Percentiles rank a stretch among this genome's conserved stretches.
phyloP scores from a whole-genome alignment of 139 green algal genomes.

The Chlorella sp. region DNA sequence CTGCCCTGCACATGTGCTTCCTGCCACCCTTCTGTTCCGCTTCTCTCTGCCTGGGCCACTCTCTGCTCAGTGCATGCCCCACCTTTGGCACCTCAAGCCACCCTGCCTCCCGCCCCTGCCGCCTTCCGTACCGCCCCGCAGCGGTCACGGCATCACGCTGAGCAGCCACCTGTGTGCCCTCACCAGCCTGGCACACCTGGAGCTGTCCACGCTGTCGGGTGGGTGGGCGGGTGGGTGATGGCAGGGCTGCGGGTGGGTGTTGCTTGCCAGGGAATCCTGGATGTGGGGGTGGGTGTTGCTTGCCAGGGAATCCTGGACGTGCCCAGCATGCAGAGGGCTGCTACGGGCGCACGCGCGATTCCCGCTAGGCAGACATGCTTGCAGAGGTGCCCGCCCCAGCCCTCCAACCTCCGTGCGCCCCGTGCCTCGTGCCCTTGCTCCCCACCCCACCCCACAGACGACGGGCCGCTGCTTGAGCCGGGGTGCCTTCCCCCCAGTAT shows the following conservation, averaged over 20 bases:
- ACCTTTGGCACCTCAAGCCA: background rate
- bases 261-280: too few relatives aligned
- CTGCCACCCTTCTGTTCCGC: background rate
- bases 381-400: too few relatives aligned
- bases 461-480: background rate
- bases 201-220: slow-evolving; percentile 16
- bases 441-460: background rate
- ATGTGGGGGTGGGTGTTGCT: background rate
- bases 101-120: background rate
- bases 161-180: background rate
- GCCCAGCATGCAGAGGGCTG: too few relatives aligned
- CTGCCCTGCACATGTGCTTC: background rate
- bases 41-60: too few relatives aligned
- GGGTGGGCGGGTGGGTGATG: background rate
- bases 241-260: background rate
- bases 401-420: background rate
- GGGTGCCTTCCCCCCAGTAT: slow-evolving; percentile 3
- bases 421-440: background rate
- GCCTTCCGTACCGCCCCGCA: background rate
- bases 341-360: too few relatives aligned
- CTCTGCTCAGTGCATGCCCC: background rate
- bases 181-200: slow-evolving; percentile 5
- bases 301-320: too few relatives aligned
- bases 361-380: too few relatives aligned
- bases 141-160: background rate